phyloP scores from a whole-genome alignment of 768 basidiomycete species.

The Lentinula detonsa region DNA sequence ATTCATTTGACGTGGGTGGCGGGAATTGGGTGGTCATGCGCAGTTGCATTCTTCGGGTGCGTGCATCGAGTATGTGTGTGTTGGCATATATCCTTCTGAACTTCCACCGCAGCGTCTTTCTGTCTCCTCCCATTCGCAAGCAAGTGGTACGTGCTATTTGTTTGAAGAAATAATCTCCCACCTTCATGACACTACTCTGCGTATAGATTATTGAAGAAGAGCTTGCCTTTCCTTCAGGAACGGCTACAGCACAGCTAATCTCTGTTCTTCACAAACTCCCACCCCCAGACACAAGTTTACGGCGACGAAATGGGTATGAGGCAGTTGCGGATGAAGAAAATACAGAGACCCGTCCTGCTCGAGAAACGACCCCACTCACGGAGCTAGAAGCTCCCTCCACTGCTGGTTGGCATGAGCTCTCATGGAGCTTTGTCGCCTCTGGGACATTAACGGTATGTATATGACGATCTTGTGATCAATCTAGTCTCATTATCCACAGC shows the following conservation, averaged over 20 bases:
- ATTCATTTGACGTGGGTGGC: conserved; percentile 69
- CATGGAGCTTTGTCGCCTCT: conserved; percentile 75
- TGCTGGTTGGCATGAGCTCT: conserved; percentile 72
- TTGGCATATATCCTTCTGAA: neutral
- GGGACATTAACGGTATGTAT: conserved; percentile 65
- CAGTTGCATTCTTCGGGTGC: conserved; percentile 90
- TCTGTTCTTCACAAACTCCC: conserved; percentile 81
- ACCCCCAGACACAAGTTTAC: conserved; percentile 53
- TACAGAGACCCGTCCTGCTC: neutral
- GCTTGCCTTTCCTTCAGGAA: conserved; percentile 90
- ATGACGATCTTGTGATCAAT: neutral
- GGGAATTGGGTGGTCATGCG: conserved; percentile 82
- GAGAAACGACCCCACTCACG: conserved; percentile 17
- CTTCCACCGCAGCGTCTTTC: conserved; percentile 62
- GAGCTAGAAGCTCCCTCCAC: conserved; percentile 16
- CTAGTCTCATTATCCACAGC: conserved; percentile 33
- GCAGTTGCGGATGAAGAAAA: conserved; percentile 2
- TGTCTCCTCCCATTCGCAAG: conserved; percentile 90
- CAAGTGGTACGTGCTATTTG: conserved; percentile 66
- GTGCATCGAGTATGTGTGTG: neutral
- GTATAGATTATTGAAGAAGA: conserved; percentile 87
- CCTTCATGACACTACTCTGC: neutral
- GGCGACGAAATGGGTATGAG: conserved; percentile 51
- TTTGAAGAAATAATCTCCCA: neutral
- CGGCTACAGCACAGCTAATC: conserved; percentile 93